phyloP scores from a whole-genome alignment of 208 protist species.

The Lotmaria passim region DNA sequence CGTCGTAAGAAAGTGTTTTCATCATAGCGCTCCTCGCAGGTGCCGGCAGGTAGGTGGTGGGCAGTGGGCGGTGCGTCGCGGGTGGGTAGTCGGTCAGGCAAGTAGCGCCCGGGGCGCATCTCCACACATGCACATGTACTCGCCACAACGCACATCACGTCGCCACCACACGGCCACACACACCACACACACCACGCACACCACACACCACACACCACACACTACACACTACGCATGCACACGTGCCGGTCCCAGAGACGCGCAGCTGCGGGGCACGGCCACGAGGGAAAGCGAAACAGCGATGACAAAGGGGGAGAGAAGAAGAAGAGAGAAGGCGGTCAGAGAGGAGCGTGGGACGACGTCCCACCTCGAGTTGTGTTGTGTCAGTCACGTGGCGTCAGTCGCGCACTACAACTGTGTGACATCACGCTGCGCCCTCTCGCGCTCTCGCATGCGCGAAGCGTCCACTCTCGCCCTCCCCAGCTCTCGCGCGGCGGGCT shows the following conservation, averaged over 20 bases:
- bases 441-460: no score
- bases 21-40: conserved; percentile 22
- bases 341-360: background rate
- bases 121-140: background rate
- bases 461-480: background rate
- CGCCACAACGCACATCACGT: no score
- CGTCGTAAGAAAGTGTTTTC: conserved; percentile 34
- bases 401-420: background rate
- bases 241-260: no score
- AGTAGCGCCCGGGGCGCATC: no score
- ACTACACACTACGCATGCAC: background rate
- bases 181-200: no score
- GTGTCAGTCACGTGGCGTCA: conserved; percentile 7
- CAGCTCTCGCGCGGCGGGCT: background rate
- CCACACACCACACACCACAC: no score
- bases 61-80: no score
- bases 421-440: background rate
- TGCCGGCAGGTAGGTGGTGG: no score
- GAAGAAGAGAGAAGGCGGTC: background rate
- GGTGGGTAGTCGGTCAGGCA: no score
- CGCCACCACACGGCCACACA: no score
- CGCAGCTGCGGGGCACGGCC: no score
- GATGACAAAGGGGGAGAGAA: background rate
- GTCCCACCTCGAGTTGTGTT: conserved; percentile 5
- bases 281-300: background rate